These are phyloP conservation scores for Hypoxylon rubiginosum DNA, from an alignment of 2,329 filamentous ascomycete species.

Conservation along the genomic window DNA sequence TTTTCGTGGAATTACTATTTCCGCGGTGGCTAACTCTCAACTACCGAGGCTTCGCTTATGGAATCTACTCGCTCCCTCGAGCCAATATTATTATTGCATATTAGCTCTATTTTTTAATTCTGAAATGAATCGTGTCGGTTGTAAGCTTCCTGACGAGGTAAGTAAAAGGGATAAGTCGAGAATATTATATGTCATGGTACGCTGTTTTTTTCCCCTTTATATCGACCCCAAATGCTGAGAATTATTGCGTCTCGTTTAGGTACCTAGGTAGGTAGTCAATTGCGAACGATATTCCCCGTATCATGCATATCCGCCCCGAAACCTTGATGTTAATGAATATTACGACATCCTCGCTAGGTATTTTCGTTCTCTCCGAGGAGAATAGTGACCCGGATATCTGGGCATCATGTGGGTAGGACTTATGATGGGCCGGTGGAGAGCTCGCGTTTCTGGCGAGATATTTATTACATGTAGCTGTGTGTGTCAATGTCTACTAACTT, in stretches of 20 bases:
- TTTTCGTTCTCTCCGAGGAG: background rate
- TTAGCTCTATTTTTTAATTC: background rate
- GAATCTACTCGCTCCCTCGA: background rate
- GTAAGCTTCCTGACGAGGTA: background rate
- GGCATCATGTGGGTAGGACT: background rate
- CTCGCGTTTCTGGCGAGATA: conserved; percentile 1
- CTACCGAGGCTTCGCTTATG: conserved; percentile 19
- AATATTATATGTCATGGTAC: background rate
- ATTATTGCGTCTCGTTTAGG: background rate
- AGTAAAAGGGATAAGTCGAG: background rate
- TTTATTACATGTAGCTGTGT: background rate
- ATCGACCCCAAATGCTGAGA: background rate
- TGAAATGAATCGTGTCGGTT: conserved; percentile 3
- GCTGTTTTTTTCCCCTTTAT: background rate
- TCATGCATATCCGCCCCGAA: conserved; percentile 3
- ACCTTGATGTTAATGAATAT: conserved; percentile 14
- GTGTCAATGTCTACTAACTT: conserved; percentile 6
- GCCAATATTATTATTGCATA: conserved; percentile 19
- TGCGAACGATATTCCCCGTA: background rate
- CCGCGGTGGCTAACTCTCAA: conserved; percentile 34
- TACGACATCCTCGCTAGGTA: conserved; percentile 7
- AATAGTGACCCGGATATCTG: background rate
- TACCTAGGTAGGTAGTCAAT: background rate
- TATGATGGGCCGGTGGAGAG: background rate
- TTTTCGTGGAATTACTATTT: conserved; percentile 42